phyloP scores from a whole-genome alignment of 2,329 filamentous ascomycete species.

The Colletotrichum limetticola region DNA sequence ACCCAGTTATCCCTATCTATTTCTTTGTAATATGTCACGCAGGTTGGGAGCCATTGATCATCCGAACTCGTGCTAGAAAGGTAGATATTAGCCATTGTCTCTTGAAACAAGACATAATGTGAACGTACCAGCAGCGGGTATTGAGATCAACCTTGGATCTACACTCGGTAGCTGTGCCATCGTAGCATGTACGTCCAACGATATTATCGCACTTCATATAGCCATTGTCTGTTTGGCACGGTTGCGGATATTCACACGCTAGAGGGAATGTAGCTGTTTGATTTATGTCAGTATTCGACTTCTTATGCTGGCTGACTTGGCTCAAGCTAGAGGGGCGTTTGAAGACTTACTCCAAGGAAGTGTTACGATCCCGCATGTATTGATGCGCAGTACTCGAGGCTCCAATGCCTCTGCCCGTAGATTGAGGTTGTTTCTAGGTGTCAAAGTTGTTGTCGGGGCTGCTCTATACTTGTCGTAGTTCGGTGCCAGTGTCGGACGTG shows the following conservation, averaged over 20 bases:
- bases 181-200: neutral
- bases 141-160: neutral
- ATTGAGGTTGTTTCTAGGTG: neutral
- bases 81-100: neutral
- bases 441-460: neutral
- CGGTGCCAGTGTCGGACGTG: neutral
- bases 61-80: neutral
- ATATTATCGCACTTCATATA: neutral
- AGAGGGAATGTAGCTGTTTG: neutral
- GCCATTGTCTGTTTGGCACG: neutral
- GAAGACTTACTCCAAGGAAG: neutral
- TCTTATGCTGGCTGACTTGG: too few relatives aligned
- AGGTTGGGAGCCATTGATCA: neutral
- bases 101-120: too few relatives aligned
- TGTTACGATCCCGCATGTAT: neutral
- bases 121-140: neutral
- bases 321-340: too few relatives aligned
- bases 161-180: neutral
- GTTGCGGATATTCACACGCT: neutral
- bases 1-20: neutral
- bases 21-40: neutral
- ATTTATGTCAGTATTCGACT: neutral
- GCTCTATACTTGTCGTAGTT: neutral
- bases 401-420: neutral
- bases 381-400: neutral